Percentiles rank a stretch among this genome's conserved stretches.
Evolutionary conservation across 495 filamentous ascomycete genomes (phyloP).

Genomic region (Cenococcum geophilum): DNA sequence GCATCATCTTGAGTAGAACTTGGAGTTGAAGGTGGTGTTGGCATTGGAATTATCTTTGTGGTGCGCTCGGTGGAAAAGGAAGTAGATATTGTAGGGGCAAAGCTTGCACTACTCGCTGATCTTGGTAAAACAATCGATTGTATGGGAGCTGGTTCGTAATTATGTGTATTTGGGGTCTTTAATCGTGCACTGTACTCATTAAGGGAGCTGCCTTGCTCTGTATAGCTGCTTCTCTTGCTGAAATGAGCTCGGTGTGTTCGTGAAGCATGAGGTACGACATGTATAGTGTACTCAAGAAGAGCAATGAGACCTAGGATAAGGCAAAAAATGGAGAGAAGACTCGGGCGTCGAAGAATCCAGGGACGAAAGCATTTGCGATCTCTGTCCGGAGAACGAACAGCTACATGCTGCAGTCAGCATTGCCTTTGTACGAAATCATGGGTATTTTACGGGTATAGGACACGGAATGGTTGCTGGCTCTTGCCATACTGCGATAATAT

Average conservation of each 20-base stretch:
- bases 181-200: not conserved
- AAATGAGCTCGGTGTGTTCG: not conserved
- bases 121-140: not conserved
- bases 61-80: not conserved
- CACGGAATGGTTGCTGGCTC: not conserved
- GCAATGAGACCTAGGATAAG: slow-evolving; percentile 14
- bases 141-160: too few species aligned
- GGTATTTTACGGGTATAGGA: not conserved
- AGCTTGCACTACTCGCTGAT: not conserved
- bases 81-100: not conserved
- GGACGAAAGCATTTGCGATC: not conserved
- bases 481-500: too few species aligned
- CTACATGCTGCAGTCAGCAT: not conserved
- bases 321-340: slow-evolving; percentile 7
- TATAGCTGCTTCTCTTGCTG: not conserved
- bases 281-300: slow-evolving; percentile 7
- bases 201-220: not conserved
- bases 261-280: not conserved
- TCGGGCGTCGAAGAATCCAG: slow-evolving; percentile 12
- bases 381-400: not conserved
- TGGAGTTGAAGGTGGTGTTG: not conserved
- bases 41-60: not conserved
- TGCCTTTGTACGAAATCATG: not conserved
- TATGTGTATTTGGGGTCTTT: not conserved
- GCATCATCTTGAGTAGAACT: not conserved